A percentile compares a stretch with the other conserved stretches of the same genome.
phyloP scores from a whole-genome alignment of 805 yeast species.

The Metschnikowia amazonensis region DNA sequence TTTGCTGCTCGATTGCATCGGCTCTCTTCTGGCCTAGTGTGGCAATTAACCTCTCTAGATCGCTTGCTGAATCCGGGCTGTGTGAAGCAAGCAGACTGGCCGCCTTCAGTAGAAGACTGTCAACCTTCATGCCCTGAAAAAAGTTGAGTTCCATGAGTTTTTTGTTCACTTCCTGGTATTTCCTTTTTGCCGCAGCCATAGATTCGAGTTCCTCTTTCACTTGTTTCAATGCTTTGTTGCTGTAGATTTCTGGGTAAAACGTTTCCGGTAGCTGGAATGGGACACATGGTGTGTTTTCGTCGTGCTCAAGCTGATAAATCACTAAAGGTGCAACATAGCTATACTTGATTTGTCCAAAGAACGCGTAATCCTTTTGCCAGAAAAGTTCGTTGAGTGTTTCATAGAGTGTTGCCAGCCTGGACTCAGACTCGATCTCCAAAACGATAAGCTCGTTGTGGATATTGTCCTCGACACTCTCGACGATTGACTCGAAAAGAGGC shows the following conservation, averaged over 20 bases:
- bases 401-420: slow-evolving; percentile 24
- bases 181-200: slow-evolving; percentile 15
- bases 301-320: slow-evolving; percentile 28
- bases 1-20: slow-evolving; percentile 22
- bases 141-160: slow-evolving; percentile 31
- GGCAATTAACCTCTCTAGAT: slow-evolving; percentile 19
- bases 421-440: slow-evolving; percentile 33
- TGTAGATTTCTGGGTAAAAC: slow-evolving; percentile 36
- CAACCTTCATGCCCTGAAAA: slow-evolving; percentile 39
- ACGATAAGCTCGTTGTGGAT: slow-evolving; percentile 23
- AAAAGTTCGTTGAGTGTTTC: slow-evolving; percentile 34
- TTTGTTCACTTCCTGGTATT: slow-evolving; percentile 21
- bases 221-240: slow-evolving; percentile 19
- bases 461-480: slow-evolving; percentile 27
- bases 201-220: slow-evolving; percentile 21
- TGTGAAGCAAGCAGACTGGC: slow-evolving; percentile 20
- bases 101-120: slow-evolving; percentile 24
- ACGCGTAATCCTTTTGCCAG: slow-evolving; percentile 32
- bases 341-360: slow-evolving; percentile 28
- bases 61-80: slow-evolving; percentile 18
- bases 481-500: slow-evolving; percentile 24
- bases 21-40: slow-evolving; percentile 20
- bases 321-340: slow-evolving; percentile 28
- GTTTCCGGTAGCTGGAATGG: slow-evolving; percentile 29
- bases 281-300: slow-evolving; percentile 19